Percentiles rank a stretch among this genome's conserved stretches.
Conservation (phyloP, 2,329 filamentous ascomycete genomes). For the Chrysosphaeria jannelii region DNA sequence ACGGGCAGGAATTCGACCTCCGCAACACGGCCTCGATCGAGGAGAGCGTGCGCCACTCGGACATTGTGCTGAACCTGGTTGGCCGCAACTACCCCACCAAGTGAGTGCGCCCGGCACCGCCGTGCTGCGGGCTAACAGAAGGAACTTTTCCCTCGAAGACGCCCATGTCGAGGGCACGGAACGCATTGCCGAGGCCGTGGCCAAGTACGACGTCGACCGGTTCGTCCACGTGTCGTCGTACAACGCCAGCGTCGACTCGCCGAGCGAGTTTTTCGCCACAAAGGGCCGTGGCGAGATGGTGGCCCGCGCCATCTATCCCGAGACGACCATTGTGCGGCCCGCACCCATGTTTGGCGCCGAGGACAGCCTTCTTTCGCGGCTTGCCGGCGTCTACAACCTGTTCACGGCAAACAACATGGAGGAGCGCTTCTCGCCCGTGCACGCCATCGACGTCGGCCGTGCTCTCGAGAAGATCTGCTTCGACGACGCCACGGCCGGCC, state of each 20-base stretch:
- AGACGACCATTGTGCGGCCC: conserved; percentile 87
- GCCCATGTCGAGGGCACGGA: conserved; percentile 81
- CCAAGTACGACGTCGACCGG: conserved; percentile 92
- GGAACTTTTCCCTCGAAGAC: conserved; percentile 80
- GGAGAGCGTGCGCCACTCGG: conserved; percentile 84
- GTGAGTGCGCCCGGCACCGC: too few relatives aligned
- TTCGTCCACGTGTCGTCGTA: conserved; percentile 93
- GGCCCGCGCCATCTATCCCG: conserved; percentile 69
- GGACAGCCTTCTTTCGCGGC: conserved; percentile 64
- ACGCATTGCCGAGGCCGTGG: conserved; percentile 75
- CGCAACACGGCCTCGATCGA: conserved; percentile 88
- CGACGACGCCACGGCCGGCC: conserved; percentile 64
- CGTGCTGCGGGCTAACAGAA: conserved; percentile 8
- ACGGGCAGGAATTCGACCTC: conserved; percentile 62
- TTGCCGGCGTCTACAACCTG: conserved; percentile 52
- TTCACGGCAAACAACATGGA: conserved; percentile 84
- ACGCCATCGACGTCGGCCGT: conserved; percentile 73
- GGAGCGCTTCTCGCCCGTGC: conserved; percentile 71
- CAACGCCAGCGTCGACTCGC: conserved; percentile 53
- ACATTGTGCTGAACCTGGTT: conserved; percentile 89
- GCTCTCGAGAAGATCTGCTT: conserved; percentile 74
- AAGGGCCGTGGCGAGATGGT: conserved; percentile 68
- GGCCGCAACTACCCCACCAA: conserved; percentile 92
- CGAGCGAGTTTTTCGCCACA: conserved; percentile 70
- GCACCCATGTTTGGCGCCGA: conserved; percentile 88